A percentile compares a stretch with the other conserved stretches of the same genome.
phyloP scores from a whole-genome alignment of 2,329 filamentous ascomycete species.

The Exophiala xenobiotica region DNA sequence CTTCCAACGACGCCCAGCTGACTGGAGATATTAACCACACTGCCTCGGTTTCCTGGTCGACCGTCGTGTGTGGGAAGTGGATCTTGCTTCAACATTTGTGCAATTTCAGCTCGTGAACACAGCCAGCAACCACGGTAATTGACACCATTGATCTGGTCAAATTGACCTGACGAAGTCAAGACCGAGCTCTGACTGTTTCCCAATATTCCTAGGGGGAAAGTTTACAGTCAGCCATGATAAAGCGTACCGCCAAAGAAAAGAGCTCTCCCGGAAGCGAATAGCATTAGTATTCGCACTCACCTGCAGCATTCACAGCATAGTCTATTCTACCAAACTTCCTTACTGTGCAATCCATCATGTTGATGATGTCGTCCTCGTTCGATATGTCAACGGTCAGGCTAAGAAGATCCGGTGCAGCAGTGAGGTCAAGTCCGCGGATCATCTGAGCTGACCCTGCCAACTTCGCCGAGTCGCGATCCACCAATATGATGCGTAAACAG shows the following conservation, averaged over 20 bases:
- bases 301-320: conserved; percentile 4
- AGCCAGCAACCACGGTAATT: conserved; percentile 1
- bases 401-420: not conserved
- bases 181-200: not conserved
- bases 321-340: not conserved
- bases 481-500: not conserved
- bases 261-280: too few relatives aligned
- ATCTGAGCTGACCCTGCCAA: too few relatives aligned
- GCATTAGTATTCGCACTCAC: too few relatives aligned
- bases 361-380: not conserved
- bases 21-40: conserved; percentile 17
- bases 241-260: too few relatives aligned
- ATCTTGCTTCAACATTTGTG: conserved; percentile 2
- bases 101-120: not conserved
- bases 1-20: conserved; percentile 29
- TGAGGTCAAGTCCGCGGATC: not conserved
- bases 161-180: not conserved
- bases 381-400: not conserved
- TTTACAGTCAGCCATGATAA: too few relatives aligned
- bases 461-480: not conserved
- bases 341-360: not conserved
- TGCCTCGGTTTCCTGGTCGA: not conserved
- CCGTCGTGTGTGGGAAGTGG: not conserved
- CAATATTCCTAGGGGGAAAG: too few relatives aligned
- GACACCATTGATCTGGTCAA: not conserved